A percentile compares a stretch with the other conserved stretches of the same genome.
Evolutionary conservation across 192 early-diverging fungal species (phyloP).

Genomic region (Ambispora gerdemannii): DNA sequence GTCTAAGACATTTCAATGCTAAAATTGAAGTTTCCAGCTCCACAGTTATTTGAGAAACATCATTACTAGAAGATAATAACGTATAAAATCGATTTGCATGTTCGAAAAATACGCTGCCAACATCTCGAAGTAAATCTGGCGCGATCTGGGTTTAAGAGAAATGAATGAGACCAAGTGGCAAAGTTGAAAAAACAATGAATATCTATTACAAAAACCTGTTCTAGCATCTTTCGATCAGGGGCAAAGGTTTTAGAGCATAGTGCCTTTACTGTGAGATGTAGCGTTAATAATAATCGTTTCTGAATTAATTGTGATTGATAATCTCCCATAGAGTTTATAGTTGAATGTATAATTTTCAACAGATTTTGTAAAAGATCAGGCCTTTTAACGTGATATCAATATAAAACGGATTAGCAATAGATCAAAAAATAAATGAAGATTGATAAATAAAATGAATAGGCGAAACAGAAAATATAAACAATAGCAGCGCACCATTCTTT

Average conservation of each 20-base stretch:
- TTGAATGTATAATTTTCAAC: constrained; percentile 54
- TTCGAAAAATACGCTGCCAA: constrained; percentile 63
- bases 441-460: background rate
- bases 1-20: constrained; percentile 70
- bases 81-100: constrained; percentile 56
- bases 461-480: constrained; percentile 10
- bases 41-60: constrained; percentile 24
- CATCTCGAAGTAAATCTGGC: constrained; percentile 66
- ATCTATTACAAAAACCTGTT: too few relatives aligned
- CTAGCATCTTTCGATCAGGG: constrained; percentile 55
- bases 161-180: too few relatives aligned
- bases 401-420: background rate
- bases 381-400: constrained; percentile 38
- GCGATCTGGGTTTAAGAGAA: too few relatives aligned
- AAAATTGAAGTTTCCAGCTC: constrained; percentile 61
- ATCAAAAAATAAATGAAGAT: background rate
- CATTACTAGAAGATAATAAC: constrained; percentile 32
- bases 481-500: constrained; percentile 71
- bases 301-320: constrained; percentile 50
- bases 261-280: constrained; percentile 73
- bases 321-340: constrained; percentile 36
- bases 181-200: too few relatives aligned
- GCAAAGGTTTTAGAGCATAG: constrained; percentile 69
- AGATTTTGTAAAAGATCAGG: constrained; percentile 58
- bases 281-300: constrained; percentile 66